Evolutionary conservation across 306 rosid genomes (phyloP).

Genomic region (Arachis stenosperma): DNA sequence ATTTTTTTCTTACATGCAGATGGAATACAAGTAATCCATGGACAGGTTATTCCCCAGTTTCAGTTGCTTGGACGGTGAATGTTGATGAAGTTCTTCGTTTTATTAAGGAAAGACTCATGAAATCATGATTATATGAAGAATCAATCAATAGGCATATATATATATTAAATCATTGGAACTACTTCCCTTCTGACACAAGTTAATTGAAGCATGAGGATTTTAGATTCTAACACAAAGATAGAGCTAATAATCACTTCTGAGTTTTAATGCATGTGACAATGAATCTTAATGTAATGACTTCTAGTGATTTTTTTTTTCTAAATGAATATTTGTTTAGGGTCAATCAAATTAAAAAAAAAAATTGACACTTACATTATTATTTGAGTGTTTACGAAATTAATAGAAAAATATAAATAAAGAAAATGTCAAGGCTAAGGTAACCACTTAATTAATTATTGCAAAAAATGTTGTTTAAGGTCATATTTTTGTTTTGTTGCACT

Average conservation of each 20-base stretch:
- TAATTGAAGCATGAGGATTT: too few species aligned
- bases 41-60: constrained; percentile 78
- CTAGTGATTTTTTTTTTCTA: too few species aligned
- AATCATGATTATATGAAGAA: constrained; percentile 50
- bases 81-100: constrained; percentile 63
- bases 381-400: too few species aligned
- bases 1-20: constrained; percentile 49
- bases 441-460: constrained; percentile 7
- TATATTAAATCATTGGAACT: too few species aligned
- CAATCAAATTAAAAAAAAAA: too few species aligned
- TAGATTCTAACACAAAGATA: too few species aligned
- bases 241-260: too few species aligned
- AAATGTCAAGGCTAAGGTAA: constrained; percentile 13
- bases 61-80: constrained; percentile 91
- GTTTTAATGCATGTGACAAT: too few species aligned
- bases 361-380: too few species aligned
- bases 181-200: neutral
- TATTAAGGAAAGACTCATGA: constrained; percentile 58
- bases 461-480: constrained; percentile 4
- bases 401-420: too few species aligned
- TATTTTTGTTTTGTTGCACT: constrained; percentile 26
- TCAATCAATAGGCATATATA: neutral
- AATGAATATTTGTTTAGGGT: too few species aligned
- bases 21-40: constrained; percentile 91
- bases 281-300: too few species aligned